These are phyloP conservation scores for Annulohypoxylon nitens DNA, from an alignment of 495 filamentous ascomycete species.

Conservation along the genomic window DNA sequence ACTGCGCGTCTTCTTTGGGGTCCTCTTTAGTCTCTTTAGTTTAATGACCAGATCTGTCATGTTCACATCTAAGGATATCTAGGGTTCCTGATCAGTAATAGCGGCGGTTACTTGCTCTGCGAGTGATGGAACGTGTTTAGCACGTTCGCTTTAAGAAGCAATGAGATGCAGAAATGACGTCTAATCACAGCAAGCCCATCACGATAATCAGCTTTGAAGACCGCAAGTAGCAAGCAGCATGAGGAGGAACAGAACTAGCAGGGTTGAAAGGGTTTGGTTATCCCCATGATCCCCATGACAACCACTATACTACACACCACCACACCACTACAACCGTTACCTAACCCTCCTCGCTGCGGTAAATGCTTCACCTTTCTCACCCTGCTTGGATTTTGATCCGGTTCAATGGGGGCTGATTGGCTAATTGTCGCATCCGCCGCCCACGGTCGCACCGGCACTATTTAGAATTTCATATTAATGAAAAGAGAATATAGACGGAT, in stretches of 20 bases:
- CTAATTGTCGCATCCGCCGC: constrained; percentile 36
- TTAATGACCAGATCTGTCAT: constrained; percentile 39
- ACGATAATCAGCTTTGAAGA: constrained; percentile 40
- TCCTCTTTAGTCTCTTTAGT: constrained; percentile 37
- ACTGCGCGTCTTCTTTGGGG: constrained; percentile 17
- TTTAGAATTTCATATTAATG: constrained; percentile 29
- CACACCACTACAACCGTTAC: background rate
- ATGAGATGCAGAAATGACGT: constrained; percentile 45
- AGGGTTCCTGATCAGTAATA: constrained; percentile 40
- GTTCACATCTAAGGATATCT: constrained; percentile 35
- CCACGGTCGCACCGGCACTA: constrained; percentile 38
- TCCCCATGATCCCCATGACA: constrained; percentile 49
- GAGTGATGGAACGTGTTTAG: constrained; percentile 8
- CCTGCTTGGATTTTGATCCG: constrained; percentile 31
- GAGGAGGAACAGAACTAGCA: constrained; percentile 32
- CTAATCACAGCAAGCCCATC: constrained; percentile 48
- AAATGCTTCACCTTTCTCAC: background rate
- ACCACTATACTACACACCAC: constrained; percentile 11
- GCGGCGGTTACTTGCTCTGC: constrained; percentile 23
- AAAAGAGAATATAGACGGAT: constrained; percentile 31
- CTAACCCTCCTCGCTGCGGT: background rate
- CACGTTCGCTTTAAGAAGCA: constrained; percentile 27
- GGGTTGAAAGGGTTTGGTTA: constrained; percentile 24
- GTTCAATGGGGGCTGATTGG: constrained; percentile 38
- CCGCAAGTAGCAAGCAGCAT: constrained; percentile 34